Conservation (phyloP, 805 yeast species). For the Cyberlindnera maritima region DNA sequence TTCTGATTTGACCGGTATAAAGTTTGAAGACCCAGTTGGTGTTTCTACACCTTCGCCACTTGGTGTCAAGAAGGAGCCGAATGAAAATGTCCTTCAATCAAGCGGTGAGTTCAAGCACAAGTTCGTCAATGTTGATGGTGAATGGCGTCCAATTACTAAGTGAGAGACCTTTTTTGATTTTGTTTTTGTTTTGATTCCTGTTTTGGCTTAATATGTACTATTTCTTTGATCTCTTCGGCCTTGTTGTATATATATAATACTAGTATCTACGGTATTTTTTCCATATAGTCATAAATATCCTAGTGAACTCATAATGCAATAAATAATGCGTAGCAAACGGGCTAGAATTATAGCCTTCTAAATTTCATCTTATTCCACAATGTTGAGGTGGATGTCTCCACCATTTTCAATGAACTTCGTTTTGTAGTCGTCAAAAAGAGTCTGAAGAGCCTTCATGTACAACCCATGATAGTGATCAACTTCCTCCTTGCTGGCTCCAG, state of each 20-base stretch:
- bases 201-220: background rate
- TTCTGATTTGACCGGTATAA: constrained; percentile 8
- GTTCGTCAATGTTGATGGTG: constrained; percentile 17
- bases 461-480: constrained; percentile 69
- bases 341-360: background rate
- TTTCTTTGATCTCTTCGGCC: background rate
- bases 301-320: background rate
- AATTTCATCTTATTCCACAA: constrained; percentile 19
- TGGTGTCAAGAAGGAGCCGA: constrained; percentile 1
- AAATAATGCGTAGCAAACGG: background rate
- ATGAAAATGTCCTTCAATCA: background rate
- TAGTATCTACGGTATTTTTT: too few species aligned
- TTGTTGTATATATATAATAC: too few species aligned
- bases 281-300: background rate
- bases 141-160: constrained; percentile 7
- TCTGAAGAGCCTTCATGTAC: constrained; percentile 62
- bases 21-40: constrained; percentile 9
- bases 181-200: background rate
- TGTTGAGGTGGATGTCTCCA: constrained; percentile 13
- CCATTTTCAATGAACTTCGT: constrained; percentile 37
- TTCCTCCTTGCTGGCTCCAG: constrained; percentile 43
- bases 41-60: constrained; percentile 10
- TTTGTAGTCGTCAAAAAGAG: constrained; percentile 67
- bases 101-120: constrained; percentile 16
- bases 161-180: background rate